Percentiles rank a stretch among this genome's conserved stretches.
Evolutionary conservation across 257 asterid genomes (phyloP).

Genomic region (Jacaranda copaia): DNA sequence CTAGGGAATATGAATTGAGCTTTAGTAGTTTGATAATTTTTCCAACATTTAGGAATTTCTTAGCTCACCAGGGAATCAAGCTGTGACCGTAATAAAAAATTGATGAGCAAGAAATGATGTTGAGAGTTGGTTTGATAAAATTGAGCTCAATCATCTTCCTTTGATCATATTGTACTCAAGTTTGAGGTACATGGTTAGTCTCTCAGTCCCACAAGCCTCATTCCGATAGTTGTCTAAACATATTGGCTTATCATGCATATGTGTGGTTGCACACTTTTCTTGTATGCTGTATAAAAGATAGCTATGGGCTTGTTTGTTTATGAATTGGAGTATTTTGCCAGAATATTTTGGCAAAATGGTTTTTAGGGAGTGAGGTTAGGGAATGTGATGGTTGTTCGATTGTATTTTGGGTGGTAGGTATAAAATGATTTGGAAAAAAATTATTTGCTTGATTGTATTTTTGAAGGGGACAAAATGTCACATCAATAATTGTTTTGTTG

Average conservation of each 20-base stretch:
- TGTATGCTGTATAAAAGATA: neutral
- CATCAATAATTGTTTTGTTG: too few relatives aligned
- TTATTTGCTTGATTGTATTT: too few relatives aligned
- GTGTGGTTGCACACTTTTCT: slow-evolving; percentile 6
- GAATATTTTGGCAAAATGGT: too few relatives aligned
- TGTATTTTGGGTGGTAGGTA: too few relatives aligned
- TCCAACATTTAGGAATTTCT: neutral
- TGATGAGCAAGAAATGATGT: slow-evolving; percentile 9
- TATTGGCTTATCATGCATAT: neutral
- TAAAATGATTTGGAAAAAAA: too few relatives aligned
- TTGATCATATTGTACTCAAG: neutral
- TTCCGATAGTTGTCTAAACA: neutral
- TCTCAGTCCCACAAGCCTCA: neutral
- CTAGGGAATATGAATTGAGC: neutral
- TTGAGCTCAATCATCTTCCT: slow-evolving; percentile 21
- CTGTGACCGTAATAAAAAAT: neutral
- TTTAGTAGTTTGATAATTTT: slow-evolving; percentile 9
- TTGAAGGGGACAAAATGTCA: too few relatives aligned
- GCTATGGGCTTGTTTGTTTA: too few relatives aligned
- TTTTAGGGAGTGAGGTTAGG: too few relatives aligned
- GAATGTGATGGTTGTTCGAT: too few relatives aligned
- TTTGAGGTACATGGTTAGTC: slow-evolving; percentile 11
- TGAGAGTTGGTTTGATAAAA: neutral
- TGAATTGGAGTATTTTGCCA: too few relatives aligned
- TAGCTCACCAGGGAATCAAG: neutral